These are phyloP conservation scores for Phanerodontia chrysosporium DNA, from an alignment of 768 basidiomycete species.

Conservation along the genomic window DNA sequence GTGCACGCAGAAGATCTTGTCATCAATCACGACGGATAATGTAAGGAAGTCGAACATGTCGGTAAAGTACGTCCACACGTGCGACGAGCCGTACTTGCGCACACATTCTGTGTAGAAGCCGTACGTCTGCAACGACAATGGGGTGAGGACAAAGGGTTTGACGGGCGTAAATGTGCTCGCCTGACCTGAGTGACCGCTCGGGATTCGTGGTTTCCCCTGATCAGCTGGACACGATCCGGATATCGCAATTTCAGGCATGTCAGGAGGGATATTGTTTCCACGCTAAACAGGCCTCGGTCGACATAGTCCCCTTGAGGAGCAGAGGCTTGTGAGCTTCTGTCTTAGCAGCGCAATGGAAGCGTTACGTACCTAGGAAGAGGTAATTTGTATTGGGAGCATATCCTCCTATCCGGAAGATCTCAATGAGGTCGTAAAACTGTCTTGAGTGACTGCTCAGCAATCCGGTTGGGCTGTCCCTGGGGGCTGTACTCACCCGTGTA, in stretches of 20 bases:
- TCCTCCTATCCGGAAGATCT: constrained; percentile 98
- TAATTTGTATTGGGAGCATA: constrained; percentile 97
- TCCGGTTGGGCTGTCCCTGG: constrained; percentile 14
- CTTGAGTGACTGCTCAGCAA: constrained; percentile 48
- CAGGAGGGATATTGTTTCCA: constrained; percentile 95
- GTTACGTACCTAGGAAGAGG: constrained; percentile 78
- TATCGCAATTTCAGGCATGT: constrained; percentile 97
- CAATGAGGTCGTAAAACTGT: constrained; percentile 98
- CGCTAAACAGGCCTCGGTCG: constrained; percentile 94
- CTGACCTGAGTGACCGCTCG: constrained; percentile 95
- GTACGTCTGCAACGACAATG: constrained; percentile 67
- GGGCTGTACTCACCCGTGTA: constrained; percentile 78
- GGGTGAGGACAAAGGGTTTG: constrained; percentile 15
- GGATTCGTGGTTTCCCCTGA: constrained; percentile 97
- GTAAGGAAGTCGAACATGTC: constrained; percentile 99
- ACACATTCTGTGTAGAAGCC: constrained; percentile 99
- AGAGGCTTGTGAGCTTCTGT: constrained; percentile 8
- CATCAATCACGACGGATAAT: constrained; percentile 95
- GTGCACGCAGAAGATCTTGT: constrained; percentile 98
- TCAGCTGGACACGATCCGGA: constrained; percentile 93
- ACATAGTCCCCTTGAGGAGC: constrained; percentile 85
- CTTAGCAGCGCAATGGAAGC: constrained; percentile 5
- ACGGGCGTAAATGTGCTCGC: constrained; percentile 11
- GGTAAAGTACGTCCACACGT: constrained; percentile 99
- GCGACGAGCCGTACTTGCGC: constrained; percentile 91